These are phyloP conservation scores for Bruguiera gymnorhiza DNA, from an alignment of 345 rosid genomes.

Conservation along the genomic window DNA sequence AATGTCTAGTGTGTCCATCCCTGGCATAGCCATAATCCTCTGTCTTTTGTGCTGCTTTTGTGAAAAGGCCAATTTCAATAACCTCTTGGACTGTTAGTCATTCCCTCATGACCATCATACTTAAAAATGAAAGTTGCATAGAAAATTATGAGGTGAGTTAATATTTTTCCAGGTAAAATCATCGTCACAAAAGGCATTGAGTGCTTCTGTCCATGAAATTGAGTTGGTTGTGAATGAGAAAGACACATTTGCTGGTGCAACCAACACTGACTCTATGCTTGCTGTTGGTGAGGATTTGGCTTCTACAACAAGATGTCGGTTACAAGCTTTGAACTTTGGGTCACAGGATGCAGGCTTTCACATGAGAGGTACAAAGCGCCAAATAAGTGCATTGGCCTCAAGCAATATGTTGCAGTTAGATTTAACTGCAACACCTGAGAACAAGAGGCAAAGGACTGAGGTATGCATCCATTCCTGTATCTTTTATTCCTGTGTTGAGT, in stretches of 20 bases:
- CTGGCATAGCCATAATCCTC: too few relatives aligned
- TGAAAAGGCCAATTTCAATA: too few relatives aligned
- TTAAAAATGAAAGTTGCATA: too few relatives aligned
- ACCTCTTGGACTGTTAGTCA: too few relatives aligned
- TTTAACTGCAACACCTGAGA: background rate
- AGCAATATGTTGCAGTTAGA: background rate
- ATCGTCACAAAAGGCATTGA: background rate
- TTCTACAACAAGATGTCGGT: background rate
- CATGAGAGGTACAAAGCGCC: background rate
- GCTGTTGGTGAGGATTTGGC: slow-evolving; percentile 9
- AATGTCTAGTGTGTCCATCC: too few relatives aligned
- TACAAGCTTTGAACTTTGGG: background rate
- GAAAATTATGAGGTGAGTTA: too few relatives aligned
- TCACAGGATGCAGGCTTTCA: background rate
- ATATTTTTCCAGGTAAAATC: background rate
- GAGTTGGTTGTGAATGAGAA: background rate
- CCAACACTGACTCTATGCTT: background rate
- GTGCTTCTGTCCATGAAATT: background rate
- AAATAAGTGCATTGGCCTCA: background rate
- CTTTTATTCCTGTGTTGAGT: background rate
- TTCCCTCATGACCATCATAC: too few relatives aligned
- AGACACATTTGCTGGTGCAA: background rate
- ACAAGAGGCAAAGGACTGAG: background rate
- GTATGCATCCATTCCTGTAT: background rate
- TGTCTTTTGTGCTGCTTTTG: too few relatives aligned